Base-by-base conservation (phyloP, 1,284 basidiomycete genomes). In the Sutorius eximius region DNA sequence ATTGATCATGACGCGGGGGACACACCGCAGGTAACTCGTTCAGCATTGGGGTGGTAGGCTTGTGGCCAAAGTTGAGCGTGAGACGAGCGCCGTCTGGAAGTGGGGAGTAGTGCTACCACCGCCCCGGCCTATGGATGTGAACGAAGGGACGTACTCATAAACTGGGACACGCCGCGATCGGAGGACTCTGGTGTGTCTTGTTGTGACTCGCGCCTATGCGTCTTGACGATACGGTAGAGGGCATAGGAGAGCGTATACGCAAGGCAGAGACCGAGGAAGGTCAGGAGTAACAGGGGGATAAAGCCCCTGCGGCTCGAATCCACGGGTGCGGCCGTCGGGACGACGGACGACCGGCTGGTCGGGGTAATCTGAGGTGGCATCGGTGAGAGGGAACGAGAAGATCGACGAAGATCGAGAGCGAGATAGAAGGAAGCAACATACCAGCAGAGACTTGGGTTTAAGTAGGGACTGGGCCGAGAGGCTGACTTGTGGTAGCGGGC, bases 351-450 rank as follows among this genome's bases (percentile, higher is more conserved):
- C n/a, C 48, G 52, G 22, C 37, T 41, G 15, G 48, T 40, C 40
- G 45, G 8, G 2, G 58, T 48, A 33, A 37, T 52, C 51, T 68
- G 64, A 43, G 65, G 69, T 1, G 69, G 68, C 69, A 71, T 67
- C 29, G 49, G 36, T 24, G 29, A n/a, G 18, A 54, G 32, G 49
- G 29, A 48, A 50, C 43, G 40, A 50, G 12, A 32, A 64, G 43
- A 61, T 44, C 53, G 36, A 56, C 22, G 24, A 41, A 46, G 34
- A 44, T 12, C 22, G 24, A 53, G 48, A 54, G 16, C 45, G 49
- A 63, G 32, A 30, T 41, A 52, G 52, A 65, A 67, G 33, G 51
- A 59, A 51, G 45, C 16, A 49, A 54, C 56, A 52, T 30, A 61
- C 47, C 45, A 9, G 41, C 6, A 29, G 27, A 27, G 29, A 7